Evolutionary conservation across 2,329 filamentous ascomycete genomes (phyloP).

Genomic region (Calonectria pseudoreteaudii): DNA sequence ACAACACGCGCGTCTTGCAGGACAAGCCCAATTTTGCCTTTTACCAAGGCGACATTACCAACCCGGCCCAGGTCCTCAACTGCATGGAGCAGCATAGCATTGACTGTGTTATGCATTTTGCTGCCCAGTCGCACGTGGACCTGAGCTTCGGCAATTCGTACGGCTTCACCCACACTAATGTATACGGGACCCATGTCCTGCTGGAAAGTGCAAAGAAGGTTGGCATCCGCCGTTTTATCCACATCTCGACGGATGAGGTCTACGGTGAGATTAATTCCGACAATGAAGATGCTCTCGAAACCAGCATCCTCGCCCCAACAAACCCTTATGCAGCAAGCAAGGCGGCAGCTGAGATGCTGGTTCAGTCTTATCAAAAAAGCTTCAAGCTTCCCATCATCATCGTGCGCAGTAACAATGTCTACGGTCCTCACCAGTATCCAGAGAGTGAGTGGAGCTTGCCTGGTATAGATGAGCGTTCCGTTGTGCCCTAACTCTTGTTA

Average conservation of each 20-base stretch:
- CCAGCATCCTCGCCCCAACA: constrained; percentile 80
- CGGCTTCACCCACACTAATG: constrained; percentile 84
- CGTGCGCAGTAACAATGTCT: constrained; percentile 86
- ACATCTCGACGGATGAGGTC: constrained; percentile 87
- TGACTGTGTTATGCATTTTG: constrained; percentile 86
- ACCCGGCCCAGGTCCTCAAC: constrained; percentile 75
- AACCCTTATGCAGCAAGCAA: constrained; percentile 87
- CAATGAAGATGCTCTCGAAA: constrained; percentile 78
- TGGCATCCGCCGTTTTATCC: constrained; percentile 79
- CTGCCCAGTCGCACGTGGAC: constrained; percentile 87
- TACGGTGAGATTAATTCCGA: constrained; percentile 83
- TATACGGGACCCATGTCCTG: constrained; percentile 85
- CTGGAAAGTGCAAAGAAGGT: constrained; percentile 81
- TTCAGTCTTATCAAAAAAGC: constrained; percentile 87
- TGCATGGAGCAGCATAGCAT: constrained; percentile 79
- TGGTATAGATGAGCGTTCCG: neutral
- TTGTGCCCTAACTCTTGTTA: constrained; percentile 47
- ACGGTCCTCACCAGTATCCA: constrained; percentile 85
- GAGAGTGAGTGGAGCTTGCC: constrained; percentile 70
- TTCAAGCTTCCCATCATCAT: constrained; percentile 86
- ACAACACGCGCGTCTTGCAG: constrained; percentile 80
- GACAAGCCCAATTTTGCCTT: constrained; percentile 80
- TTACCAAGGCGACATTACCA: constrained; percentile 83
- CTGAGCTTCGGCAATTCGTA: constrained; percentile 86
- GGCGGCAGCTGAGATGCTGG: constrained; percentile 85